Evolutionary conservation across 2,329 filamentous ascomycete species (phyloP).

Genomic region (Ophiostoma tasmaniense): DNA sequence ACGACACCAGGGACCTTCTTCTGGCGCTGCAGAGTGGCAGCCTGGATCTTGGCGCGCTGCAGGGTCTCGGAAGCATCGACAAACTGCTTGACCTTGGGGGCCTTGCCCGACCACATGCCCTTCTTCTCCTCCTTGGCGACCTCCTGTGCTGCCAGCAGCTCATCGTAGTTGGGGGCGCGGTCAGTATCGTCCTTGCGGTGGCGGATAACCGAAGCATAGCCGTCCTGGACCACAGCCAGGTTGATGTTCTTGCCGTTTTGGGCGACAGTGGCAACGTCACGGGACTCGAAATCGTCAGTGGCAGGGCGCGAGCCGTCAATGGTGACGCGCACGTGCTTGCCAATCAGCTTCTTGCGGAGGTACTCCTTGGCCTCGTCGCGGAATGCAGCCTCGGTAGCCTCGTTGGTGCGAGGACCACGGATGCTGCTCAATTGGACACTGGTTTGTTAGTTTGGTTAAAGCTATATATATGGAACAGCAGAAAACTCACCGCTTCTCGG

Average conservation of each 20-base stretch:
- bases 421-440: conserved; percentile 81
- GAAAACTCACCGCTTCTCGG: conserved; percentile 58
- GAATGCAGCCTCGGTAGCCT: conserved; percentile 81
- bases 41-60: conserved; percentile 92
- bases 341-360: conserved; percentile 84
- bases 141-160: conserved; percentile 71
- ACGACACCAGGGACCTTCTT: conserved; percentile 89
- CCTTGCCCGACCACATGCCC: conserved; percentile 91
- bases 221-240: conserved; percentile 77
- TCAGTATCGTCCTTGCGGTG: conserved; percentile 94
- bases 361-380: conserved; percentile 94
- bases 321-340: conserved; percentile 84
- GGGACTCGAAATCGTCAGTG: conserved; percentile 83
- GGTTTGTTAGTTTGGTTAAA: neutral
- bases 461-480: neutral
- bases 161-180: conserved; percentile 87
- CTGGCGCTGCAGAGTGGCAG: conserved; percentile 78
- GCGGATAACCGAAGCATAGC: conserved; percentile 87
- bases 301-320: conserved; percentile 88
- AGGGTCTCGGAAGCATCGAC: conserved; percentile 84
- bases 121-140: conserved; percentile 78
- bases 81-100: conserved; percentile 69
- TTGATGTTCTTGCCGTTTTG: conserved; percentile 82
- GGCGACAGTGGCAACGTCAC: conserved; percentile 84
- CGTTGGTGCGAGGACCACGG: conserved; percentile 80